These are phyloP conservation scores for Aquilaria sinensis DNA, from an alignment of 345 rosid genomes.

Conservation along the genomic window DNA sequence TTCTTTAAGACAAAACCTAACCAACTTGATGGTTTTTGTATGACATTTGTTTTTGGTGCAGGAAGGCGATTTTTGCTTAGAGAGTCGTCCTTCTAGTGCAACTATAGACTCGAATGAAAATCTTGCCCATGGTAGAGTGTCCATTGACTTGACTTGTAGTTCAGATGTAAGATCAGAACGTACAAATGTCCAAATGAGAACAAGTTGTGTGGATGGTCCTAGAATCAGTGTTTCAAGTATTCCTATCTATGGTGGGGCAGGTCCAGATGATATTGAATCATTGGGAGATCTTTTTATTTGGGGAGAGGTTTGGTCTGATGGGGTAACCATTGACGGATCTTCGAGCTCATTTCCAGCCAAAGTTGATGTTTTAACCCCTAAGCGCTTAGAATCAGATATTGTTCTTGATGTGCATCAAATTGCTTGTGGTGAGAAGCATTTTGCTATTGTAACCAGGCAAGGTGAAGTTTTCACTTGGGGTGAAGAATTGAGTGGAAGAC, in stretches of 20 bases:
- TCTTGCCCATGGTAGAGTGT: constrained; percentile 44
- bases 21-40: background rate
- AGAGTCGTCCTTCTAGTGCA: constrained; percentile 41
- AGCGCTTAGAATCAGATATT: constrained; percentile 69
- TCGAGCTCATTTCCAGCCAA: constrained; percentile 24
- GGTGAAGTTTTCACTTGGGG: constrained; percentile 96
- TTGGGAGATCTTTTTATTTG: constrained; percentile 83
- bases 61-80: constrained; percentile 37
- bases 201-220: constrained; percentile 75
- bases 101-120: constrained; percentile 37
- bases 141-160: constrained; percentile 42
- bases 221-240: constrained; percentile 86
- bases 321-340: constrained; percentile 37
- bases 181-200: constrained; percentile 75
- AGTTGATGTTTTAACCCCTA: constrained; percentile 58
- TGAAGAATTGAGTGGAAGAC: constrained; percentile 85
- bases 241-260: constrained; percentile 84
- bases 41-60: constrained; percentile 39
- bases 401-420: constrained; percentile 94
- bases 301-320: constrained; percentile 88
- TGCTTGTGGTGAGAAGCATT: constrained; percentile 70
- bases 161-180: constrained; percentile 75
- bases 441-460: constrained; percentile 82
- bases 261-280: constrained; percentile 92
- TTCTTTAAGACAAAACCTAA: background rate